A percentile compares a stretch with the other conserved stretches of the same genome.
Evolutionary conservation across 192 early-diverging fungal species (phyloP).

Genomic region (Gaertneriomyces semiglobifer): DNA sequence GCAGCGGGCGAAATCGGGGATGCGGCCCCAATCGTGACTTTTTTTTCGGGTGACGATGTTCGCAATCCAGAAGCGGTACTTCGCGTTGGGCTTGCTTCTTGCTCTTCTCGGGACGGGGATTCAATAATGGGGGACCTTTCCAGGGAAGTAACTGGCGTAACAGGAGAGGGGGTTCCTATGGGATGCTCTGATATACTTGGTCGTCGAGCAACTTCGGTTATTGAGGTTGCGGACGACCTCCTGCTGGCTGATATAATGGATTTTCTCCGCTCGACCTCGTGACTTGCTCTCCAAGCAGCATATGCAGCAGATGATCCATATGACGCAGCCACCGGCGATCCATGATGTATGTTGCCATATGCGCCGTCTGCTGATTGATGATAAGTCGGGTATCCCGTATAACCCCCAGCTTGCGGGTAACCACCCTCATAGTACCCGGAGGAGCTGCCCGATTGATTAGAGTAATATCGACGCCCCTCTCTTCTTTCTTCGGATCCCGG

Average conservation of each 20-base stretch:
- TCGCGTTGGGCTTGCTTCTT: not conserved
- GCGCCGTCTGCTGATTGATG: not conserved
- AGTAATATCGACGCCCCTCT: conserved; percentile 1
- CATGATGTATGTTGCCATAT: conserved; percentile 1
- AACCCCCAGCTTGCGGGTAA: not conserved
- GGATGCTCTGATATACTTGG: conserved; percentile 4
- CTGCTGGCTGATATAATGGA: not conserved
- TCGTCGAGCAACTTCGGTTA: not conserved
- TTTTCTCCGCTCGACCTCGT: not conserved
- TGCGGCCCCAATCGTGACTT: not conserved
- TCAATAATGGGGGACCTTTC: not conserved
- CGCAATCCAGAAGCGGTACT: not conserved
- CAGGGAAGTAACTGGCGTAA: not conserved
- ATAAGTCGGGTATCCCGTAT: not conserved
- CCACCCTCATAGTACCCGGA: not conserved
- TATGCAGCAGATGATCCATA: conserved; percentile 5
- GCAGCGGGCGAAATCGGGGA: not conserved
- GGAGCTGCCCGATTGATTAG: not conserved
- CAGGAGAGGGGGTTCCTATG: not conserved
- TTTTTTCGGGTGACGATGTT: not conserved
- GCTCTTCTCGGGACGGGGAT: not conserved
- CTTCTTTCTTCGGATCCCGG: conserved; percentile 5
- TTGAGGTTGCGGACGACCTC: not conserved
- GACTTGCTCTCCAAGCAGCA: not conserved
- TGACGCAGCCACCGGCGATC: not conserved